Percentiles rank a stretch among this genome's conserved stretches.
phyloP scores from a whole-genome alignment of 257 asterid genomes.

The Przewalskia tangutica region DNA sequence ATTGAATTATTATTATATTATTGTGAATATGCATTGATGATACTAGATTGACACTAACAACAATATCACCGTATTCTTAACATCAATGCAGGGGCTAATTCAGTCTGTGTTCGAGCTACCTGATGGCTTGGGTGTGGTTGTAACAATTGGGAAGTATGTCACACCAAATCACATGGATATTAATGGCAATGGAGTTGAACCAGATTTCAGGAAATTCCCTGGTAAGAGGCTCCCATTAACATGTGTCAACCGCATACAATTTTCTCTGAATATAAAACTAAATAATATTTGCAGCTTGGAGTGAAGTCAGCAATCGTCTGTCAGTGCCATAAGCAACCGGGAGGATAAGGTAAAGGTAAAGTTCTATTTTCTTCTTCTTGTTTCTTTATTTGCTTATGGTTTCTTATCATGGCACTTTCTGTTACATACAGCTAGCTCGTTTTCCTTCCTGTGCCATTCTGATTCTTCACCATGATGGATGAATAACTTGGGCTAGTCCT shows the following conservation, averaged over 20 bases:
- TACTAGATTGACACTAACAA: too few species aligned
- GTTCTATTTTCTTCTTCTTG: neutral
- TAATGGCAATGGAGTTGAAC: constrained; percentile 84
- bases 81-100: constrained; percentile 65
- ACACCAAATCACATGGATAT: constrained; percentile 85
- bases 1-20: too few species aligned
- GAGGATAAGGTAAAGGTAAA: constrained; percentile 23
- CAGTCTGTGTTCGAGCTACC: constrained; percentile 95
- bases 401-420: neutral
- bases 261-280: neutral
- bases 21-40: too few species aligned
- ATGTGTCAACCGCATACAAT: neutral
- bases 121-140: constrained; percentile 92
- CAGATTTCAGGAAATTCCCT: constrained; percentile 79
- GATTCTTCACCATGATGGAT: neutral
- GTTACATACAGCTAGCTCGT: neutral
- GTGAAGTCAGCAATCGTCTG: constrained; percentile 50
- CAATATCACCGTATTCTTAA: neutral
- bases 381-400: neutral
- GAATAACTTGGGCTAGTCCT: neutral
- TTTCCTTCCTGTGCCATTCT: neutral
- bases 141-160: constrained; percentile 91
- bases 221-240: constrained; percentile 28
- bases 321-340: constrained; percentile 63
- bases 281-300: constrained; percentile 55